These are phyloP conservation scores for Salix arbutifolia DNA, from an alignment of 345 rosid species.

Conservation along the genomic window DNA sequence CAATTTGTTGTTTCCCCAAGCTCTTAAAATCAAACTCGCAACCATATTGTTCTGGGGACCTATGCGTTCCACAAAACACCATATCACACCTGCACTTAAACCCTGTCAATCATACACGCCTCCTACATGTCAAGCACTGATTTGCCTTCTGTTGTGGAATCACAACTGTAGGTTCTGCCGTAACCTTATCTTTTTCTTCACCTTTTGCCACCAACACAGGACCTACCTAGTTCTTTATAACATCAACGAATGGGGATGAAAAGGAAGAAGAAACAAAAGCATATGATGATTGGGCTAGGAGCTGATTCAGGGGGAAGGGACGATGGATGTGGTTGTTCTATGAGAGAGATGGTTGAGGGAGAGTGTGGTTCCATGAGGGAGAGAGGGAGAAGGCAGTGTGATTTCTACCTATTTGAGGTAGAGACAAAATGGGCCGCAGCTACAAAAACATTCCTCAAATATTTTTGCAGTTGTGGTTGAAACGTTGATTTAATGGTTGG, in stretches of 20 bases:
- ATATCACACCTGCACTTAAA: slow-evolving; percentile 83
- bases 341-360: too few species aligned
- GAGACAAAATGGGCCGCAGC: too few species aligned
- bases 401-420: too few species aligned
- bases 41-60: slow-evolving; percentile 76
- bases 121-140: slow-evolving; percentile 62
- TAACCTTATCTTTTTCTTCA: background rate
- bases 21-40: slow-evolving; percentile 75
- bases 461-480: too few species aligned
- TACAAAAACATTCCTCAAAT: too few species aligned
- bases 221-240: background rate
- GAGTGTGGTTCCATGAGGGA: too few species aligned
- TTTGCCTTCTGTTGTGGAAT: slow-evolving; percentile 25
- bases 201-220: background rate
- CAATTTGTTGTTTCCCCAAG: slow-evolving; percentile 66
- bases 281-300: slow-evolving; percentile 35
- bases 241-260: slow-evolving; percentile 15
- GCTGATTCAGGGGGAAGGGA: slow-evolving; percentile 59
- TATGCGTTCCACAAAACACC: slow-evolving; percentile 64
- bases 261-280: background rate
- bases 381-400: too few species aligned
- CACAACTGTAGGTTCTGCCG: slow-evolving; percentile 9
- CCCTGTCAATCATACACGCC: slow-evolving; percentile 83
- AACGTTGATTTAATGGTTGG: too few species aligned
- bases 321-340: too few species aligned